phyloP scores from a whole-genome alignment of 805 yeast genomes.

The Metschnikowia gelsemii region DNA sequence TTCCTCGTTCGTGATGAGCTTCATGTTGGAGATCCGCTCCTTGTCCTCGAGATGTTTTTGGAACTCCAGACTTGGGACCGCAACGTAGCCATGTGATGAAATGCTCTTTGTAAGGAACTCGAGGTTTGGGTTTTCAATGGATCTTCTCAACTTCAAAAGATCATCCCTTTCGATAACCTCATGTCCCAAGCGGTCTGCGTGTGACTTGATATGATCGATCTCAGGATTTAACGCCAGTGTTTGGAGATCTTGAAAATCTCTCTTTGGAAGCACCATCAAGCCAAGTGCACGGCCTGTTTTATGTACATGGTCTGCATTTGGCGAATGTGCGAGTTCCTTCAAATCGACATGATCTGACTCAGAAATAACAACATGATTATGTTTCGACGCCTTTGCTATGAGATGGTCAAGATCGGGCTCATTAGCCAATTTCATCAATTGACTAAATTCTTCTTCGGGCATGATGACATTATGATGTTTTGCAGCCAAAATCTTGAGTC shows the following conservation, averaged over 20 bases:
- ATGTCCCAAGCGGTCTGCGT: slow-evolving; percentile 23
- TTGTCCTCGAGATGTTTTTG: slow-evolving; percentile 29
- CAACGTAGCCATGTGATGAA: slow-evolving; percentile 19
- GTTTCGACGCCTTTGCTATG: slow-evolving; percentile 10
- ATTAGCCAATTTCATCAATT: slow-evolving; percentile 6
- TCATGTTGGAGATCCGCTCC: slow-evolving; percentile 28
- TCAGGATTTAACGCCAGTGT: slow-evolving; percentile 24
- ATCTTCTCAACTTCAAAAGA: slow-evolving; percentile 11
- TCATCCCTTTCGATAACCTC: slow-evolving; percentile 22
- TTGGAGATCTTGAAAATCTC: slow-evolving; percentile 9
- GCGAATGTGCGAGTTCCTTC: slow-evolving; percentile 12
- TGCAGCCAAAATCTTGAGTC: slow-evolving; percentile 19
- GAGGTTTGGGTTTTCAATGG: slow-evolving; percentile 23
- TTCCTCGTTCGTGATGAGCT: slow-evolving; percentile 22
- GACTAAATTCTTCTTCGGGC: slow-evolving; percentile 13
- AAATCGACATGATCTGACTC: slow-evolving; percentile 10
- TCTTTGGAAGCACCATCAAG: slow-evolving; percentile 3
- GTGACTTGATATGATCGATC: slow-evolving; percentile 23
- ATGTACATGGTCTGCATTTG: slow-evolving; percentile 11
- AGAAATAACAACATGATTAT: slow-evolving; percentile 10
- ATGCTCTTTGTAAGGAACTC: slow-evolving; percentile 19
- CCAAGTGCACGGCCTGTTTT: slow-evolving; percentile 12
- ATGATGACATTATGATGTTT: slow-evolving; percentile 12
- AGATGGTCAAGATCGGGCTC: slow-evolving; percentile 13
- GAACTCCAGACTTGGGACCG: slow-evolving; percentile 21